Evolutionary conservation across 257 asterid genomes (phyloP), one percentile per base, ranked within the genome.

Genomic region (Nyctanthes arbortristis): DNA sequence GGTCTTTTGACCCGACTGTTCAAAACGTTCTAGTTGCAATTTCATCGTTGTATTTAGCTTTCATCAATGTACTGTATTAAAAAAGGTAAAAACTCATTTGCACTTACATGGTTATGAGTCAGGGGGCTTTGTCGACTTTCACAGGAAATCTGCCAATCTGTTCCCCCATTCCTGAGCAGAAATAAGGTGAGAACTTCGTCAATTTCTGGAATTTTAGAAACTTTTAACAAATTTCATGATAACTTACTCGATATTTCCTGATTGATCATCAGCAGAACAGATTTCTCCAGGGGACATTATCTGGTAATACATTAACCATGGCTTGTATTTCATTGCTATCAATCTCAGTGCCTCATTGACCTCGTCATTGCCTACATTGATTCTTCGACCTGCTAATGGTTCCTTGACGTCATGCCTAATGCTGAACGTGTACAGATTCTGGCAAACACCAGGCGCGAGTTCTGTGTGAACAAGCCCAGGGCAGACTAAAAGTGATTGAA

Each of bases 271-370:
- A 7, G 75, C 62, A 35, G 58, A 36, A 63, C 69, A n/a, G 28
- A 34, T 7, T 36, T 81, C 74, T 20, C 77, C 77, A 27, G 68
- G 47, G 11, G 96, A 82, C 89, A 90, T 88, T 12, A 93, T 91
- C 77, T 81, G 93, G 70, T 90, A 88, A 59, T 93, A 93, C 85
- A 86, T 76, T 57, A 93, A 67, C 93, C 97, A 91, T 0, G 97
- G 96, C 84, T 87, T 90, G 56, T 80, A 93, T 3, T 83, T 84
- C 70, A 71, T 73, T 0, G 91, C 95, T 69, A 93, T 84, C 81
- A 83, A 75, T 68, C 79, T 80, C 83, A 93, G 81, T 57, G 54
- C 82, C 27, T 78, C 87, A 35, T 73, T 83, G 54, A 56, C 69
- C 66, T 67, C 69, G 7, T 66, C 77, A 27, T 82, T 80, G 29